Percentiles rank a stretch among this genome's conserved stretches.
Conservation (phyloP, 345 rosid genomes). For the Melaleuca alternifolia region DNA sequence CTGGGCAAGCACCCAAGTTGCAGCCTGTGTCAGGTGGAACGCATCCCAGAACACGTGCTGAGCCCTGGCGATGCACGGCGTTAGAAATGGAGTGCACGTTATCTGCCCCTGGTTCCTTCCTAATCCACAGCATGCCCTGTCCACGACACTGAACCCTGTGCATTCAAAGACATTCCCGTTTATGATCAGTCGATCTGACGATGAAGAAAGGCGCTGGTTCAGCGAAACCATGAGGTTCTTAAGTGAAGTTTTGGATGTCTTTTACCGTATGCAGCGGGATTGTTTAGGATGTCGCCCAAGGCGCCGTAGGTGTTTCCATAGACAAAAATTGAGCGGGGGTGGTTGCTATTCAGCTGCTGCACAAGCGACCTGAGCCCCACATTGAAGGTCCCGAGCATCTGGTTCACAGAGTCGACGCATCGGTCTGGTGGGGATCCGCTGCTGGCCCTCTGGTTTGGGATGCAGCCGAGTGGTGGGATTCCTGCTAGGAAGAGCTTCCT, state of each 20-base stretch:
- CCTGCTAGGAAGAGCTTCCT: constrained; percentile 54
- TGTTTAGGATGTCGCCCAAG: constrained; percentile 63
- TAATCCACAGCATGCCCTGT: constrained; percentile 74
- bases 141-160: constrained; percentile 62
- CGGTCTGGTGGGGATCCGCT: constrained; percentile 36
- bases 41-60: constrained; percentile 87
- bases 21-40: constrained; percentile 83
- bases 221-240: neutral
- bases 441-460: constrained; percentile 56
- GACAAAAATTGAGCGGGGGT: constrained; percentile 40
- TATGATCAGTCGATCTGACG: neutral
- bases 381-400: constrained; percentile 58
- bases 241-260: neutral
- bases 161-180: neutral
- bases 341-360: constrained; percentile 46
- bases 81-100: constrained; percentile 54
- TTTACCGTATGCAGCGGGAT: constrained; percentile 51
- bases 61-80: constrained; percentile 46
- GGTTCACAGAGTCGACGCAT: constrained; percentile 62
- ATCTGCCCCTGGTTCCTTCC: constrained; percentile 59
- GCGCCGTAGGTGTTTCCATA: constrained; percentile 54
- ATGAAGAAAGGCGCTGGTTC: neutral
- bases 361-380: constrained; percentile 55
- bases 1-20: constrained; percentile 36
- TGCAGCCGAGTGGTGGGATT: constrained; percentile 73